Evolutionary conservation across 768 basidiomycete genomes (phyloP), one percentile per base, ranked within the genome.

Genomic region (Hygrophorus russula): DNA sequence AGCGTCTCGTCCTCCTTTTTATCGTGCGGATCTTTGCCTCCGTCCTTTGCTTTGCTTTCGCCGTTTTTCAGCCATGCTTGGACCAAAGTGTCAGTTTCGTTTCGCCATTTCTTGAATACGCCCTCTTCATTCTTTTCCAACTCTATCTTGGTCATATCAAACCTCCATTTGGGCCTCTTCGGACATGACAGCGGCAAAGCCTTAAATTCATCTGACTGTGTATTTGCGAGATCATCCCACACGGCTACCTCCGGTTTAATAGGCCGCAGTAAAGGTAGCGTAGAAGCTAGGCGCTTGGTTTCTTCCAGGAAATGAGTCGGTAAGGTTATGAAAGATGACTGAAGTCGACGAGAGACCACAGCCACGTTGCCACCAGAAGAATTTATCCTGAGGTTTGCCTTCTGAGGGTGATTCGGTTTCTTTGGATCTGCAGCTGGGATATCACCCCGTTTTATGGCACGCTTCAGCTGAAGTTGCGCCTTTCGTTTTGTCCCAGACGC

Each of bases 51-150:
- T 34, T 48, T 51, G 24, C 52, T 33, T 18, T 53, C 46, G 27
- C 48, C 44, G 41, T 11, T 53, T 48, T 54, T 56, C 36, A 66
- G 67, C 79, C 82, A 85, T 12, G 63, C 59, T 13, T 65, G 59
- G 32, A 88, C 65, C 17, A 66, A 54, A 5, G 62, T 59, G 52
- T 90, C 82, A 3, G 79, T 83, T 51, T 76, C 64, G 4, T 64
- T 58, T 14, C 89, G 64, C 90, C 92, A 96, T 56, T 80, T 82
- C 44, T 63, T 71, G 63, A 90, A 93, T 31, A 79, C 36, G 0
- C 80, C 88, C 55, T 90, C 86, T 61, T 97, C 93, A 56, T 94
- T 96, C 42, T 68, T 70, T 55, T 97, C 91, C 12, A 97, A 81
- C 61, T 92, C 86, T 17, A 73, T 76, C 67, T 94, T 97, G 32